Evolutionary conservation across 331 rosid genomes (phyloP), one percentile per base, ranked within the genome.

Genomic region (Spiraea crenata): DNA sequence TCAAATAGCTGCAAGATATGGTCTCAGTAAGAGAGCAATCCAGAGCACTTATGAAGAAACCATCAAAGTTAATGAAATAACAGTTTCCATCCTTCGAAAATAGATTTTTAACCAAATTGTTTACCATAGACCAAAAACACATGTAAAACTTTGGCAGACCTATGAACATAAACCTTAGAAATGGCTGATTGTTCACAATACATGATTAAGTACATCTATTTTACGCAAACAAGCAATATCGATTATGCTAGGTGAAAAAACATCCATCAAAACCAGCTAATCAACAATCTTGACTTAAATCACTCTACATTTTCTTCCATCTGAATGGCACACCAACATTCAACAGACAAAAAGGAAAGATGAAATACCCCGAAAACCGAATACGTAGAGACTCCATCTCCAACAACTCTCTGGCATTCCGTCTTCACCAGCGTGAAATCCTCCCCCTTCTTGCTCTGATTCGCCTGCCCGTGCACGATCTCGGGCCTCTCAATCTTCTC

Each of bases 371-470:
- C 97, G 37, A 93, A 93, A 80, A 93, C 97, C 12, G 99, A 93
- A 85, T 85, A 93, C 0, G 99, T 93, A 61, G 96, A 90, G 51
- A 87, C 89, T 38, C 97, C 99, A 81, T 91, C 99, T 44, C 89
- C 91, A 11, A 87, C 81, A 65, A 87, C 63, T 77, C 97, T 87
- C 77, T 91, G 92, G 66, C 97, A 86, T 81, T 93, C 97, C 15
- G 89, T 86, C 90, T 93, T 93, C 2, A 93, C 2, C 37, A 93
- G 79, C 9, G 90, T 89, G 64, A 82, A 85, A 83, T 93, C 99
- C 81, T 93, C 99, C 79, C 99, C 97, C 78, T 93, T 93, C 85
- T 91, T 93, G 75, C 89, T 86, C 86, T 93, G 93, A 67, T 76
- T 76, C 49, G 93, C 97, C 75, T 87, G 90, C 39, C 95, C 96